A percentile compares a stretch with the other conserved stretches of the same genome.
Evolutionary conservation across 345 rosid genomes (phyloP).

Genomic region (Populus nigra): DNA sequence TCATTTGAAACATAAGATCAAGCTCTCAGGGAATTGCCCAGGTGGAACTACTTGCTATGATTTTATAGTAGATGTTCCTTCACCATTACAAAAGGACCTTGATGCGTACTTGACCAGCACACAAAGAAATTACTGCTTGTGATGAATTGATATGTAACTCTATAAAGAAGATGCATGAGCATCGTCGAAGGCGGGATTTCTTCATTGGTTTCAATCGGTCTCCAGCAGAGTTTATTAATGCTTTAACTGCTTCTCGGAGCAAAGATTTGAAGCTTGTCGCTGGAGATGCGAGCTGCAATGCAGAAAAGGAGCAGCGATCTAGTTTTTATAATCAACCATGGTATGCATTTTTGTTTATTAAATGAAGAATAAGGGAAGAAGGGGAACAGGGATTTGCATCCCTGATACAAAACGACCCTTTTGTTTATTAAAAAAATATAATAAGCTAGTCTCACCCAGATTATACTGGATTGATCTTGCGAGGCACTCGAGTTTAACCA

Average conservation of each 20-base stretch:
- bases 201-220: constrained; percentile 60
- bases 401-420: no score
- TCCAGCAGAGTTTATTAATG: constrained; percentile 52
- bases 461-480: no score
- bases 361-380: no score
- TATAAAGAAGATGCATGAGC: constrained; percentile 50
- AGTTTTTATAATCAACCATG: constrained; percentile 56
- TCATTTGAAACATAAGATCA: constrained; percentile 56
- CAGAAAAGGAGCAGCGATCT: constrained; percentile 40
- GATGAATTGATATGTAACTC: constrained; percentile 41
- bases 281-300: constrained; percentile 41
- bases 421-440: no score
- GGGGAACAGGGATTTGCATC: no score
- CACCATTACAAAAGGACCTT: constrained; percentile 44
- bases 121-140: constrained; percentile 45
- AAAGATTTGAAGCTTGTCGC: constrained; percentile 53
- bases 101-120: constrained; percentile 38
- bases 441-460: no score
- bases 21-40: constrained; percentile 50
- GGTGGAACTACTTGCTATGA: constrained; percentile 54
- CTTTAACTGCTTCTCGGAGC: constrained; percentile 51
- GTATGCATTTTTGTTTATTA: constrained; percentile 16
- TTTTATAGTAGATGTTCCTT: constrained; percentile 51
- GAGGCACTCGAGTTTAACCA: no score
- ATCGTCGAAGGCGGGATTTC: constrained; percentile 51